Conservation (phyloP, 1,284 basidiomycete genomes). For the Cutaneotrichosporon sp. region DNA sequence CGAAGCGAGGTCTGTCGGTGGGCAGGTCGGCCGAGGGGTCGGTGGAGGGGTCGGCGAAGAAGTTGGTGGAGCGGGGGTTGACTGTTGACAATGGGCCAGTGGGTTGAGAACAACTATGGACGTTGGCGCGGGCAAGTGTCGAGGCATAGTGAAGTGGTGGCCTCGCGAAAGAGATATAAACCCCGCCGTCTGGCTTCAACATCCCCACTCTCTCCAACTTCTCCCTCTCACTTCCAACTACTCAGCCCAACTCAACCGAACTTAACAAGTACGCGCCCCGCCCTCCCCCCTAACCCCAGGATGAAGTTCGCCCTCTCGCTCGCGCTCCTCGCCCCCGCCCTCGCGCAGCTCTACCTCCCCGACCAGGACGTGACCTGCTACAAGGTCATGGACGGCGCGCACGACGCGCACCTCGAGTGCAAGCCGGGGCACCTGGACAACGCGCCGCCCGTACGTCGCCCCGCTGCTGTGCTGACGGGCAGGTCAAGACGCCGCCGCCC, state of each 20-base stretch:
- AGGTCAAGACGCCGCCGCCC: not conserved
- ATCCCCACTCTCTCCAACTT: not conserved
- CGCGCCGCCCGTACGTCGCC: not conserved
- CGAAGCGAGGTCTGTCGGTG: too few species aligned
- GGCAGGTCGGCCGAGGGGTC: too few species aligned
- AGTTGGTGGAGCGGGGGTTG: too few species aligned
- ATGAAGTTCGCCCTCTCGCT: not conserved
- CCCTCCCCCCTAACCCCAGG: not conserved
- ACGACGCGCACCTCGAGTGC: not conserved
- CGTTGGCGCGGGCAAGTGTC: too few species aligned
- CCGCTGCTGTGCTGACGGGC: not conserved
- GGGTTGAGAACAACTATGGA: too few species aligned
- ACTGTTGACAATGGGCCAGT: too few species aligned
- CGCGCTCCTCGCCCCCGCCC: not conserved
- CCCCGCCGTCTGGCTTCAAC: not conserved
- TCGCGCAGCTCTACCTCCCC: not conserved
- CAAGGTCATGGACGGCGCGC: slow-evolving; percentile 2
- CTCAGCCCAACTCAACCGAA: too few species aligned
- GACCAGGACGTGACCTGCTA: not conserved
- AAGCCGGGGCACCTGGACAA: not conserved
- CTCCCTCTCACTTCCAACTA: not conserved
- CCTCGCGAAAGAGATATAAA: not conserved
- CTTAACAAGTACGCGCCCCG: too few species aligned
- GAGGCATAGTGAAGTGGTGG: too few species aligned
- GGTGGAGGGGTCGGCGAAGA: too few species aligned